phyloP scores from a whole-genome alignment of 495 filamentous ascomycete species.

The Articulospora tetracladia region DNA sequence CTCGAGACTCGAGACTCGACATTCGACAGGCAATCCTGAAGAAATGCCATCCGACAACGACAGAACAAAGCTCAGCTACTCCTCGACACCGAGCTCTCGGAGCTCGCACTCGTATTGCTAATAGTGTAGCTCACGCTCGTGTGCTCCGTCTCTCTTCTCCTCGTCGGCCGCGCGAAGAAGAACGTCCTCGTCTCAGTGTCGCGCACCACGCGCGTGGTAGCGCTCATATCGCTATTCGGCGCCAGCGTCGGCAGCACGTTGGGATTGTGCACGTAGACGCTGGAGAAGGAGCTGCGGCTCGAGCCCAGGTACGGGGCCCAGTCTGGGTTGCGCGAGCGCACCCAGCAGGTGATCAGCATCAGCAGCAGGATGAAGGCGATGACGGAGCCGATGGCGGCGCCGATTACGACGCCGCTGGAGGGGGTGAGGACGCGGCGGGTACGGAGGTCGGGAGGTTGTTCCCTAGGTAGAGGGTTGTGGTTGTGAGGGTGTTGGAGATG shows the following conservation, averaged over 20 bases:
- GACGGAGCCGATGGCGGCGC: conserved; percentile 7
- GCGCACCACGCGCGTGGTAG: background rate
- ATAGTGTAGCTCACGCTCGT: background rate
- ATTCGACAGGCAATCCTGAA: too few relatives aligned
- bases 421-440: background rate
- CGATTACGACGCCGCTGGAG: conserved; percentile 8
- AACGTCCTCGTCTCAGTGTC: background rate
- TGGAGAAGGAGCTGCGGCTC: conserved; percentile 1
- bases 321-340: background rate
- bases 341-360: background rate
- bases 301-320: conserved; percentile 4
- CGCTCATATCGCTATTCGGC: background rate
- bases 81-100: background rate
- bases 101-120: background rate
- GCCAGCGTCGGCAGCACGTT: conserved; percentile 7
- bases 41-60: too few relatives aligned
- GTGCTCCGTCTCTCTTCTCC: background rate
- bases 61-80: too few relatives aligned
- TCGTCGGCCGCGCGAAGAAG: background rate
- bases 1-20: too few relatives aligned
- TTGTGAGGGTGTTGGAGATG: background rate
- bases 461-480: background rate
- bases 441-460: background rate
- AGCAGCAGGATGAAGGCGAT: conserved; percentile 4
- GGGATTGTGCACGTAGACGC: conserved; percentile 4